Evolutionary conservation across 1,139 yeast species (phyloP).

Genomic region (Debaryomycetaceae sp.): DNA sequence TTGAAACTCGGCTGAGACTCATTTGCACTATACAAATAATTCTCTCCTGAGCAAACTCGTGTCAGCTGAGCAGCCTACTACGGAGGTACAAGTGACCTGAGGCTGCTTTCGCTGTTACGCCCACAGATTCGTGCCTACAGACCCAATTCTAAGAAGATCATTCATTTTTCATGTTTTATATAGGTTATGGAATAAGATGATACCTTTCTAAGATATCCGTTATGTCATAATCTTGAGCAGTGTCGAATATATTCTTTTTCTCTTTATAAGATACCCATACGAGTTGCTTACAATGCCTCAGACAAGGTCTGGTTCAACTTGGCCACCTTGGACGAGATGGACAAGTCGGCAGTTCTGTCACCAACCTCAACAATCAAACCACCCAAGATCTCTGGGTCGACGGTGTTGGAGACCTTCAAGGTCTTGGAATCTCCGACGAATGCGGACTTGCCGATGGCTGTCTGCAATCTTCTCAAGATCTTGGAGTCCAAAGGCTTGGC

Average conservation of each 20-base stretch:
- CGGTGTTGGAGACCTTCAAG: constrained; percentile 75
- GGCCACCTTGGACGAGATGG: constrained; percentile 78
- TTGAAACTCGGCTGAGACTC: too few relatives aligned
- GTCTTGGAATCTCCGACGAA: constrained; percentile 86
- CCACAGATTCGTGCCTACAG: too few relatives aligned
- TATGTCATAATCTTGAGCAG: constrained; percentile 3
- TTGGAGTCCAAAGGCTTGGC: constrained; percentile 83
- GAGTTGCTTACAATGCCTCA: constrained; percentile 62
- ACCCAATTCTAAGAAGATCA: too few relatives aligned
- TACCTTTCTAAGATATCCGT: background rate
- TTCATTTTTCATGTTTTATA: background rate
- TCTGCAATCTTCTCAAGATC: constrained; percentile 73
- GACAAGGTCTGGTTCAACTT: constrained; percentile 85
- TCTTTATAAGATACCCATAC: constrained; percentile 8
- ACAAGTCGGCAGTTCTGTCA: constrained; percentile 94
- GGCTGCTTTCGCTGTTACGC: too few relatives aligned
- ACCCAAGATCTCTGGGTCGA: constrained; percentile 90
- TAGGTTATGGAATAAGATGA: constrained; percentile 1
- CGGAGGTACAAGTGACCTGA: too few relatives aligned
- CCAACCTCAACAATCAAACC: constrained; percentile 96
- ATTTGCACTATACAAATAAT: too few relatives aligned
- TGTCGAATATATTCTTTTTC: constrained; percentile 2
- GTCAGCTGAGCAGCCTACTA: too few relatives aligned
- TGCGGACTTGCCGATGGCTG: constrained; percentile 72
- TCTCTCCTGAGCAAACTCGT: too few relatives aligned